Base-by-base conservation (phyloP, 345 rosid species). In the Euphorbia lathyris region DNA sequence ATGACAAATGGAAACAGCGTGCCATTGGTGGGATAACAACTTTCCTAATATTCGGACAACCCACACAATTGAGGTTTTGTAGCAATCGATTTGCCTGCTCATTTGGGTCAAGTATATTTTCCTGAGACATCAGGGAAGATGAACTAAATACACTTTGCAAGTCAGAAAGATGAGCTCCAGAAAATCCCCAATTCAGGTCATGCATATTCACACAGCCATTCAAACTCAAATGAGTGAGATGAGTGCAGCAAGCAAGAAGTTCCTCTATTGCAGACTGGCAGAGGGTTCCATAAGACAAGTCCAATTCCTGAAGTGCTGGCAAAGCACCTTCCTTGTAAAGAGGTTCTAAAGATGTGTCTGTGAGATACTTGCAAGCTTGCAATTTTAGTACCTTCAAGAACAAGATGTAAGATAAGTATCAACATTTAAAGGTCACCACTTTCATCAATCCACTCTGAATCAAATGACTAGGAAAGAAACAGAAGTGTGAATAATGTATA, bases 341-440 rank as follows among this genome's bases (percentile, higher is more conserved):
- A 72, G 98, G 97, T 87, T 92, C 98, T 81, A 95, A 69, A 67
- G 99, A 87, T 14, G 90, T 79, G 81, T 95, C 88, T 3, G 84
- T 82, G 55, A 95, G 97, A 83, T 89, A 90, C 72, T 95, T 95
- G 91, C 99, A 95, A 4, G 99, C 99, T 83, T 92, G 99, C 72
- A 95, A 83, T 78, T 88, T 92, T 68, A 95, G 81, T 29, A 95
- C 96, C 98, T 95, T 52, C 59, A 70, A 68, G 65, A 58, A 61
- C 47, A 60, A 72, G 38, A 25, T 11, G 9, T 45, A 34, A 29
- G 56, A 20, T 22, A 26, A 29, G 14, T 5, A 53, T 22, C 12
- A 62, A 51, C 52, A 16, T 30, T 50, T 34, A 45, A 63, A 42
- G 16, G 23, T 0, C 63, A 2, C 29, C 19, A 42, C 4, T 40